Evolutionary conservation across 306 rosid genomes (phyloP), one percentile per base, ranked within the genome.

Genomic region (Albizia julibrissin): DNA sequence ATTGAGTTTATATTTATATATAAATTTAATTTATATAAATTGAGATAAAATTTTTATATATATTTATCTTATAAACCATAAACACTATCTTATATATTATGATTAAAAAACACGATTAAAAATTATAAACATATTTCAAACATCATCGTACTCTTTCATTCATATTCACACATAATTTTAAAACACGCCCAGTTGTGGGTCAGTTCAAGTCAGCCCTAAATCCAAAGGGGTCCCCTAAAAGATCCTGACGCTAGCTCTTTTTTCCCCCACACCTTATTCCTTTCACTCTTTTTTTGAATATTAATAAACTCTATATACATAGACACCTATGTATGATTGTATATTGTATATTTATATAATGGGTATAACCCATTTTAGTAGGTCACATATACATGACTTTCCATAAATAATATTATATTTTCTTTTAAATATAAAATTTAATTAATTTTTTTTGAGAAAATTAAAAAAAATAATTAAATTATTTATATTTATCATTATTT

Each of bases 211-310:
- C 47, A 73, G 77, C 24, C 5, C 78, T 77, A 82, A 71, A 85
- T 75, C 82, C 73, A 39, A 58, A 75, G 79, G 82, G 84, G 88
- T 88, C 83, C 84, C 84, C 81, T 81, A 79, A 84, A 83, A 81
- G 33, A 69, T 22, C 64, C 86, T 69, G 90, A 87, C 86, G 81
- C 87, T 75, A 72, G 33, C 81, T 82, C 85, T 72, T 81, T 85
- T 87, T 83, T 92, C 90, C 89, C 92, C 88, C 59, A 19, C 88
- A 79, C 79, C 78, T 79, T 87, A 82, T 90, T 87, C 90, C 79
- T 85, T 10, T 58, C 65, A 10, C 65, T 22, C 19, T 52, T 5
- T 47, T 4, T 43, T 14, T 14, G 3, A 37, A 49, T 49, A 49
- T 49, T 14, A 49, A 49, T 49, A 5, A 16, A 49, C 8, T 16